These are phyloP conservation scores for Bonnemaisonia californica DNA, from an alignment of 31 red algal species.

Conservation along the genomic window DNA sequence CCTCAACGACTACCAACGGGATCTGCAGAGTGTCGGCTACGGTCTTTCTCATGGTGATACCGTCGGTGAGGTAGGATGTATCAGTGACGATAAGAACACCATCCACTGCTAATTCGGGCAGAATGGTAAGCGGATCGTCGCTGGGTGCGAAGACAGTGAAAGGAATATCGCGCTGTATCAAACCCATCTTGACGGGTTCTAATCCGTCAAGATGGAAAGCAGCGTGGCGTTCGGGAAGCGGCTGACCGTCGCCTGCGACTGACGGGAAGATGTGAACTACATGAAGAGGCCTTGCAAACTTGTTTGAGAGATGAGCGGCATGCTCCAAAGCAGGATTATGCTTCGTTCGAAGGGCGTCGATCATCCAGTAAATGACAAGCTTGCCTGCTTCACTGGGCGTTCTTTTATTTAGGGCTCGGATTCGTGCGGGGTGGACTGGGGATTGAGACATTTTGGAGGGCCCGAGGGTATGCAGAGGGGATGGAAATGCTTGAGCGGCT, in stretches of 20 bases:
- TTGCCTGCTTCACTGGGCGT: constrained; percentile 8
- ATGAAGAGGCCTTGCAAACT: constrained; percentile 30
- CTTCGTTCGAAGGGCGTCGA: constrained; percentile 28
- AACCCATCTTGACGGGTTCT: constrained; percentile 10
- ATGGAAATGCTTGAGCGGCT: no score
- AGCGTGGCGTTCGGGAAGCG: constrained; percentile 66
- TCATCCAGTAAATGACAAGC: constrained; percentile 63
- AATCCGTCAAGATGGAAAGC: constrained; percentile 43
- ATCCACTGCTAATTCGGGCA: constrained; percentile 35
- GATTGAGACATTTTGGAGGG: constrained; percentile 27
- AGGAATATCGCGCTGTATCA: constrained; percentile 33
- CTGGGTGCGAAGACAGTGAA: constrained; percentile 39
- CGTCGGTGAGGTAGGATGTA: constrained; percentile 68
- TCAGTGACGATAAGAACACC: constrained; percentile 78
- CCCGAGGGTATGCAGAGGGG: no score
- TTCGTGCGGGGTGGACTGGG: constrained; percentile 24
- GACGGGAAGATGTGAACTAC: constrained; percentile 40
- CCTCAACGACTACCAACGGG: constrained; percentile 70
- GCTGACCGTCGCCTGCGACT: constrained; percentile 41
- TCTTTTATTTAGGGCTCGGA: constrained; percentile 30
- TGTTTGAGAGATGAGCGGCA: constrained; percentile 36
- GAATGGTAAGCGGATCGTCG: constrained; percentile 2
- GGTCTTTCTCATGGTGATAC: constrained; percentile 35
- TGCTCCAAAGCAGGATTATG: constrained; percentile 52
- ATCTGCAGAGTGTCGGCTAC: constrained; percentile 44